Base-by-base conservation (phyloP, 352 stramenopile genomes). In the Chrysophaeum taylorii region DNA sequence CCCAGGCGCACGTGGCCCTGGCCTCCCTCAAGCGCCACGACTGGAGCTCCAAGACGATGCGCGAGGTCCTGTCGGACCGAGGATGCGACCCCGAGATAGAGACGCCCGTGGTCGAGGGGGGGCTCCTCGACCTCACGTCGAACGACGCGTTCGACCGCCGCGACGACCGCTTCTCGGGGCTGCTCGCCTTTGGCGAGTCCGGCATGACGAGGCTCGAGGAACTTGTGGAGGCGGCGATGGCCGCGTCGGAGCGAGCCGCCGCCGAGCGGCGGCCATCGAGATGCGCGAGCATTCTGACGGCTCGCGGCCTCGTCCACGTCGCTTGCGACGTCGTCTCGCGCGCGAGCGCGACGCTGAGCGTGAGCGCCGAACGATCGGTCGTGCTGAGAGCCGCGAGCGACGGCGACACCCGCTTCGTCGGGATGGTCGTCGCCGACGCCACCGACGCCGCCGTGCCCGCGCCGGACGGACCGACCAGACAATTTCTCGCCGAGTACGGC, bases 181-280 rank as follows among this genome's bases (percentile, higher is more conserved):
- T 73, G 16, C 71, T 82, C 62, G 70, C 73, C 38, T 77, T 73
- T 33, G 78, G 78, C 29, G 63, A 75, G 45, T 76, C 61, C 35
- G 78, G 78, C 25, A 81, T 82, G 75, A 82, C 78, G 25, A 57
- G 82, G 25, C 62, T 83, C 29, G 78, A 83, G 64, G 78, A 83
- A 68, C 38, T 83, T 4, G 78, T 83, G 25, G 76, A 83, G 62
- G 71, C 64, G 15, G 78, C 78, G 23, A 67, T 82, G 25, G 29
- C 64, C 18, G 68, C 67, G 21, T 78, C 60, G 54, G 76, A 81
- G 31, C 39, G 68, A 16, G 75, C 63, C 14, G 41, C 25, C 9
- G 25, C 38, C 33, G 29, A n/a, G 12, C 39, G 29, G 35, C 31
- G 35, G 14, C 14, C 29, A 23, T 18, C 53, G 38, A 42, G 52